phyloP scores from a whole-genome alignment of 2,329 filamentous ascomycete species.

The Exophiala sp. region DNA sequence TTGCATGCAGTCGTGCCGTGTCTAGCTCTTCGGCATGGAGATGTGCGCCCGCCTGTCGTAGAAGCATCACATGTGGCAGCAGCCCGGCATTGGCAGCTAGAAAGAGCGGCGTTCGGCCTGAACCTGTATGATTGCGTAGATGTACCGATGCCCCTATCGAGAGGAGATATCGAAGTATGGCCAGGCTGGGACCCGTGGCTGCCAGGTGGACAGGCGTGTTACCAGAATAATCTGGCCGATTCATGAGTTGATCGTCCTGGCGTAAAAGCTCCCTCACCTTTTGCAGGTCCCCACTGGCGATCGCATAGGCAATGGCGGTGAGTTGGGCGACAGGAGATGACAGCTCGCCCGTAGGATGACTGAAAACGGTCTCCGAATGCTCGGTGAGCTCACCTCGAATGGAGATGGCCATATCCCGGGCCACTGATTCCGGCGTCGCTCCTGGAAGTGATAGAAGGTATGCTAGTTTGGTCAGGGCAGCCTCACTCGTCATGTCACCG shows the following conservation, averaged over 20 bases:
- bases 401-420: slow-evolving; percentile 64
- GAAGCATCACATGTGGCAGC: slow-evolving; percentile 48
- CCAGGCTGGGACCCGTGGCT: slow-evolving; percentile 50
- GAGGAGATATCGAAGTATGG: slow-evolving; percentile 52
- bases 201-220: slow-evolving; percentile 63
- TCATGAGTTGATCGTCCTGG: slow-evolving; percentile 62
- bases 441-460: slow-evolving; percentile 69
- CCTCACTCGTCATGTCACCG: slow-evolving; percentile 62
- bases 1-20: slow-evolving; percentile 47
- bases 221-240: slow-evolving; percentile 71
- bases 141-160: slow-evolving; percentile 47
- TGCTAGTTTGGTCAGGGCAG: slow-evolving; percentile 82
- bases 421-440: slow-evolving; percentile 60
- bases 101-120: slow-evolving; percentile 51
- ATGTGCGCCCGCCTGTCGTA: slow-evolving; percentile 54
- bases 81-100: slow-evolving; percentile 54
- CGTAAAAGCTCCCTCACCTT: slow-evolving; percentile 63
- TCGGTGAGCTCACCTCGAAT: slow-evolving; percentile 83
- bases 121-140: slow-evolving; percentile 51
- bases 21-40: slow-evolving; percentile 52
- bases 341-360: slow-evolving; percentile 56
- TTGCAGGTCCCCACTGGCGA: slow-evolving; percentile 62
- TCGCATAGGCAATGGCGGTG: slow-evolving; percentile 71
- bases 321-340: slow-evolving; percentile 59
- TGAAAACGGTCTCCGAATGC: slow-evolving; percentile 64